A percentile compares a stretch with the other conserved stretches of the same genome.
Conservation (phyloP, 306 rosid genomes). For the Cercis canadensis region DNA sequence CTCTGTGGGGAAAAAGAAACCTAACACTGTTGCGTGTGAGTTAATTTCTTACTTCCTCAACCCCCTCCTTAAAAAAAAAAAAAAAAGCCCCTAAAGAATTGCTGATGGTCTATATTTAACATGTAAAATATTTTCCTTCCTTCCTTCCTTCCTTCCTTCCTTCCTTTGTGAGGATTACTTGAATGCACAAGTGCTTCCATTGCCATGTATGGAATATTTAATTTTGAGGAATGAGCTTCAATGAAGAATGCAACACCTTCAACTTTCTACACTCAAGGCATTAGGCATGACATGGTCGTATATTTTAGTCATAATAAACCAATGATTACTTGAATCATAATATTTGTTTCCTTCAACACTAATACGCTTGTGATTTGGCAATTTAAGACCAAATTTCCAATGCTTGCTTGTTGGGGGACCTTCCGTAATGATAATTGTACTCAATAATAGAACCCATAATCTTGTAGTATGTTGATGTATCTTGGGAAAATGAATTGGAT, state of each 20-base stretch:
- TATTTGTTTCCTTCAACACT: conserved; percentile 5
- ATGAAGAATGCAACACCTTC: not conserved
- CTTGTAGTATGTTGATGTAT: conserved; percentile 18
- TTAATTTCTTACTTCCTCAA: no score
- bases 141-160: no score
- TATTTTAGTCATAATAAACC: conserved; percentile 20
- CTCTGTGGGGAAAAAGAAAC: no score
- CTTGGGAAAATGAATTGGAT: conserved; percentile 41
- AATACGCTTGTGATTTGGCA: not conserved
- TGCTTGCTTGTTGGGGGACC: not conserved
- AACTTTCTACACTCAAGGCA: not conserved
- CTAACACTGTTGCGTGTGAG: no score
- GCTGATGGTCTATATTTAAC: no score
- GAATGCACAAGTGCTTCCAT: no score
- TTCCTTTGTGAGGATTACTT: no score
- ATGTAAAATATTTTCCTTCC: no score
- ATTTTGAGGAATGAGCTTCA: no score
- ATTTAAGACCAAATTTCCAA: conserved; percentile 2
- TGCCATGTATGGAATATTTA: no score
- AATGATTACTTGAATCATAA: conserved; percentile 26
- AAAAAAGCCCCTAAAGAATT: no score
- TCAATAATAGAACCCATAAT: conserved; percentile 39
- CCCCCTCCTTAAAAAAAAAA: no score
- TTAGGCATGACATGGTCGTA: not conserved
- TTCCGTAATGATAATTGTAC: conserved; percentile 15